Conservation (phyloP, 176 grass and related monocot species). For the Elaeis guineensis region DNA sequence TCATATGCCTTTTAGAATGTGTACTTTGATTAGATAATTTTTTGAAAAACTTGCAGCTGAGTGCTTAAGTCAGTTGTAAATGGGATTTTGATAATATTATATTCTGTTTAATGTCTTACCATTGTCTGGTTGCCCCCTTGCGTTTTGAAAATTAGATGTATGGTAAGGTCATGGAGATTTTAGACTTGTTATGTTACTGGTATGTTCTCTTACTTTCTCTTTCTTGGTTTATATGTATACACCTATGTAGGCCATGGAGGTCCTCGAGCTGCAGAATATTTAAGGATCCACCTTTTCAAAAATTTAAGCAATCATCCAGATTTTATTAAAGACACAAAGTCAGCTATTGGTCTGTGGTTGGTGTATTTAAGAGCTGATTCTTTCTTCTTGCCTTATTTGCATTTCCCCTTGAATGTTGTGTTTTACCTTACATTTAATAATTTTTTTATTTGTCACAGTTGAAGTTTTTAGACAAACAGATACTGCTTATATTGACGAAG, state of each 20-base stretch:
- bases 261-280: conserved; percentile 26
- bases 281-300: conserved; percentile 31
- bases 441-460: conserved; percentile 22
- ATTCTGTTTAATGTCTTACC: too few species aligned
- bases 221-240: conserved; percentile 13
- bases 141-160: not conserved
- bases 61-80: not conserved
- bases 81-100: too few species aligned
- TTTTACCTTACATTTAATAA: conserved; percentile 7
- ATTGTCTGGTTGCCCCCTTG: too few species aligned
- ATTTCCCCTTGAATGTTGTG: not conserved
- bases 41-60: not conserved
- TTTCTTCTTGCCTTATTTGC: conserved; percentile 8
- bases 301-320: conserved; percentile 33
- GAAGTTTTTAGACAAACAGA: conserved; percentile 35
- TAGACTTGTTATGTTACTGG: not conserved
- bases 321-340: conserved; percentile 29
- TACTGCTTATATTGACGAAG: conserved; percentile 21
- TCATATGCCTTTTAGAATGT: not conserved
- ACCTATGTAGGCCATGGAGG: conserved; percentile 31
- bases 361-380: conserved; percentile 4
- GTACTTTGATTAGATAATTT: not conserved
- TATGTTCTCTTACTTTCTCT: not conserved
- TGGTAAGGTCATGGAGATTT: not conserved
- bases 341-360: conserved; percentile 46